A percentile compares a stretch with the other conserved stretches of the same genome.
Evolutionary conservation across 1,284 basidiomycete species (phyloP).

Genomic region (Cryptococcus neoformans): DNA sequence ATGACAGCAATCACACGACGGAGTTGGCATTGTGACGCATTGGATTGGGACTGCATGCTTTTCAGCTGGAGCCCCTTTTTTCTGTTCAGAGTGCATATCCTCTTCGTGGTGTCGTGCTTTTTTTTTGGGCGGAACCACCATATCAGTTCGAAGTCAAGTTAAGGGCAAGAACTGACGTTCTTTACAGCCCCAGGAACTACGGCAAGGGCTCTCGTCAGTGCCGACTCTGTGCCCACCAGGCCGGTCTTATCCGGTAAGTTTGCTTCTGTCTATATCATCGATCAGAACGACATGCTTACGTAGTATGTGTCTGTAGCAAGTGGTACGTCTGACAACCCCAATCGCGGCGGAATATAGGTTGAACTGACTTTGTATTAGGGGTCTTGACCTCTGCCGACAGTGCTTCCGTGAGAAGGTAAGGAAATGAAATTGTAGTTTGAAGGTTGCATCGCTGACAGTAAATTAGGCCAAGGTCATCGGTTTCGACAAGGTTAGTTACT

Average conservation of each 20-base stretch:
- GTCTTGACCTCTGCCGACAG: slow-evolving; percentile 94
- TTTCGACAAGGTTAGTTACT: slow-evolving; percentile 75
- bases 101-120: no score
- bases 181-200: slow-evolving; percentile 73
- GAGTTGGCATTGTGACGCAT: no score
- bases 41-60: no score
- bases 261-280: neutral
- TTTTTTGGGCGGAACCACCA: no score
- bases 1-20: no score
- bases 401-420: slow-evolving; percentile 91
- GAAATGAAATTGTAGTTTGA: neutral
- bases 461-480: slow-evolving; percentile 70
- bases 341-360: neutral
- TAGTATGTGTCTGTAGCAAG: slow-evolving; percentile 20
- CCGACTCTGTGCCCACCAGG: slow-evolving; percentile 93
- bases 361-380: slow-evolving; percentile 43
- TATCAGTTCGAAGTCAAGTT: no score
- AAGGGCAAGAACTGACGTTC: no score
- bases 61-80: no score
- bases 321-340: slow-evolving; percentile 30
- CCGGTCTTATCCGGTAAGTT: slow-evolving; percentile 77
- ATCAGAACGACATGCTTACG: slow-evolving; percentile 19
- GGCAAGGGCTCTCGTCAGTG: slow-evolving; percentile 95
- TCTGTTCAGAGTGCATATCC: no score
- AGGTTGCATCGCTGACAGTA: slow-evolving; percentile 6